phyloP scores from a whole-genome alignment of 83 land plant genomes.

The Thuja plicata region DNA sequence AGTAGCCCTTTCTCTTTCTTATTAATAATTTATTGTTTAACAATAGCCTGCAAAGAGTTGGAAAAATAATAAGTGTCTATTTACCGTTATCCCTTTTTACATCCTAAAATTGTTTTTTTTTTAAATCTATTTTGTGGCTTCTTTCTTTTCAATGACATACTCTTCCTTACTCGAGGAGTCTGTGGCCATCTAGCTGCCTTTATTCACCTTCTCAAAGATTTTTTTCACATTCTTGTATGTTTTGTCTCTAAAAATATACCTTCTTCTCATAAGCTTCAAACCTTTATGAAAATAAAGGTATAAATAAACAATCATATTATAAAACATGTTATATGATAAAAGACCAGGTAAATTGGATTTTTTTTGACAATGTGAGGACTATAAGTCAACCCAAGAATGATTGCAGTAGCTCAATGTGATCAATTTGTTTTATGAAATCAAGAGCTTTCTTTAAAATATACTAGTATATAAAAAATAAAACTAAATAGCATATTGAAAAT shows the following conservation, averaged over 20 bases:
- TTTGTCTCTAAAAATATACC: conserved; percentile 55
- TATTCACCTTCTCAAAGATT: conserved; percentile 58
- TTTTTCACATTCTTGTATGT: conserved; percentile 62
- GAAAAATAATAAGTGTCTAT: neutral
- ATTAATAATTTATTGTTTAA: conserved; percentile 45
- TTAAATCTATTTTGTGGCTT: conserved; percentile 38
- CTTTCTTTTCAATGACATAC: conserved; percentile 36
- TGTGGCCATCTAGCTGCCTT: conserved; percentile 65
- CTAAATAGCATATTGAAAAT: neutral
- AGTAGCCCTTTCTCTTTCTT: conserved; percentile 80
- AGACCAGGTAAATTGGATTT: neutral
- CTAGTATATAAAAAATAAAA: neutral
- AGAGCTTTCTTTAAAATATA: neutral
- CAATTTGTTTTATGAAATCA: neutral
- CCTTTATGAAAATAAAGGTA: conserved; percentile 25
- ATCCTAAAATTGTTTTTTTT: conserved; percentile 58
- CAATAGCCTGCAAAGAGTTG: conserved; percentile 44
- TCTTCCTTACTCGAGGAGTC: conserved; percentile 73
- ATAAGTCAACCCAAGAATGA: neutral
- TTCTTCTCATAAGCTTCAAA: conserved; percentile 73
- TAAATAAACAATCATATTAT: neutral
- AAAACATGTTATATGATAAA: neutral
- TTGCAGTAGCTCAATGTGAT: neutral
- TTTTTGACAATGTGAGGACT: neutral
- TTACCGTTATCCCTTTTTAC: conserved; percentile 23